phyloP scores from a whole-genome alignment of 768 basidiomycete genomes.

The Leccinum obscurum region DNA sequence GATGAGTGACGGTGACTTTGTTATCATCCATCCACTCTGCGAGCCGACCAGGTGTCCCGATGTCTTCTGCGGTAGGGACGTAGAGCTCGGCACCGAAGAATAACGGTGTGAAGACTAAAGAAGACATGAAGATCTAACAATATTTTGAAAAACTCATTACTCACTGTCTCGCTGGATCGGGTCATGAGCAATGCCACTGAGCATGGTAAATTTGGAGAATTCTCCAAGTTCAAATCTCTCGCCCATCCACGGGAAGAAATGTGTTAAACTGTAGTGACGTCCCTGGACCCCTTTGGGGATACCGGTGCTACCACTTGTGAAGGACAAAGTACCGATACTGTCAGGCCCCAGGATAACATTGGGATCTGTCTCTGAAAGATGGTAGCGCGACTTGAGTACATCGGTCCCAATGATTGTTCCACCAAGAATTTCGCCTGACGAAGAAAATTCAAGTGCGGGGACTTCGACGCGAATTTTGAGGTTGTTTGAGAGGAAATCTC shows the following conservation, averaged over 20 bases:
- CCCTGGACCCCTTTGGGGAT: conserved; percentile 98
- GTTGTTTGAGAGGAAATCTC: conserved; percentile 76
- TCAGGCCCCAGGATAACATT: conserved; percentile 91
- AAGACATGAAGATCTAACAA: conserved; percentile 7
- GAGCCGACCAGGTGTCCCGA: conserved; percentile 92
- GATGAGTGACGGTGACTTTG: conserved; percentile 91
- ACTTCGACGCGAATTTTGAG: conserved; percentile 89
- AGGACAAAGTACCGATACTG: conserved; percentile 89
- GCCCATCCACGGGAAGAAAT: conserved; percentile 99
- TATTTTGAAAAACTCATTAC: conserved; percentile 34
- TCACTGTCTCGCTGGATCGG: conserved; percentile 98
- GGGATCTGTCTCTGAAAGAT: conserved; percentile 70
- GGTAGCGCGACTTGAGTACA: conserved; percentile 54
- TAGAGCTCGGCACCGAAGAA: conserved; percentile 96
- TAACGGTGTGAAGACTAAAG: conserved; percentile 92
- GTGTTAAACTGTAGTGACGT: conserved; percentile 92
- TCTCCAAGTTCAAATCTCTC: conserved; percentile 74
- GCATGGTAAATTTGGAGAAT: conserved; percentile 91
- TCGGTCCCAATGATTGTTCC: conserved; percentile 56
- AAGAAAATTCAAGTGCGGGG: conserved; percentile 77
- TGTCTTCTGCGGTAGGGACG: conserved; percentile 95
- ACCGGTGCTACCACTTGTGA: conserved; percentile 96
- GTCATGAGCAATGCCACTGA: conserved; percentile 98
- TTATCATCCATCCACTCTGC: conserved; percentile 98
- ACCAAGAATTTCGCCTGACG: conserved; percentile 64